These are phyloP conservation scores for Erythrobasidium hasegawianum DNA, from an alignment of 1,284 basidiomycete species.

Conservation along the genomic window DNA sequence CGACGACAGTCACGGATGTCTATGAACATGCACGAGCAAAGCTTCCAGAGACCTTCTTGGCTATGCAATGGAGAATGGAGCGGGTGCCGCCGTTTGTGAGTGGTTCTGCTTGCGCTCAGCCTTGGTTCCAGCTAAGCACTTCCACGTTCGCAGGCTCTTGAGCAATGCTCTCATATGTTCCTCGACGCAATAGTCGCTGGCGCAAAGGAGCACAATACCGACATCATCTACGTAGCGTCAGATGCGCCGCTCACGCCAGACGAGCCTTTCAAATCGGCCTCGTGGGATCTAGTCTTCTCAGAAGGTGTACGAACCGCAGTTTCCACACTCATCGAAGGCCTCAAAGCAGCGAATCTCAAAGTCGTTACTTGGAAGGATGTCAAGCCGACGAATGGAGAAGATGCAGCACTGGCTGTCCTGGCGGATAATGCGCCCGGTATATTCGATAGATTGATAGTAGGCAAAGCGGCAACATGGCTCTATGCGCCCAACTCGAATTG, in stretches of 20 bases:
- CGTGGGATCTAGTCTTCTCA: neutral
- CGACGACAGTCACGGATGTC: neutral
- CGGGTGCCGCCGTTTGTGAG: neutral
- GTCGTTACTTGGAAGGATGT: neutral
- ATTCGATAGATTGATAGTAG: neutral
- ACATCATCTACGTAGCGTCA: neutral
- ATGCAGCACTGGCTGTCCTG: neutral
- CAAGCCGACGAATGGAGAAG: neutral
- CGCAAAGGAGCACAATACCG: neutral
- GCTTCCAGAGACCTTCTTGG: neutral
- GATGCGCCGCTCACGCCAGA: neutral
- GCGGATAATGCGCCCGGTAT: neutral
- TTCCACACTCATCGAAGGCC: neutral
- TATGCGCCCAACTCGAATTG: neutral
- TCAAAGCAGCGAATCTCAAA: neutral
- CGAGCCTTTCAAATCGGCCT: neutral
- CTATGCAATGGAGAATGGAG: conserved; percentile 4
- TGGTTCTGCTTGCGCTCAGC: neutral
- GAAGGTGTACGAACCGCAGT: neutral
- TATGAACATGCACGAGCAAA: neutral
- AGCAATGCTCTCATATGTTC: neutral
- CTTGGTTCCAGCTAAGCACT: neutral
- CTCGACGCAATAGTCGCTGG: neutral
- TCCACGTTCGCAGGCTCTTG: neutral
- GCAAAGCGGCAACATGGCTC: neutral